A percentile compares a stretch with the other conserved stretches of the same genome.
phyloP scores from a whole-genome alignment of 2,329 filamentous ascomycete species.

The Ceratocystis cacaofunesta region DNA sequence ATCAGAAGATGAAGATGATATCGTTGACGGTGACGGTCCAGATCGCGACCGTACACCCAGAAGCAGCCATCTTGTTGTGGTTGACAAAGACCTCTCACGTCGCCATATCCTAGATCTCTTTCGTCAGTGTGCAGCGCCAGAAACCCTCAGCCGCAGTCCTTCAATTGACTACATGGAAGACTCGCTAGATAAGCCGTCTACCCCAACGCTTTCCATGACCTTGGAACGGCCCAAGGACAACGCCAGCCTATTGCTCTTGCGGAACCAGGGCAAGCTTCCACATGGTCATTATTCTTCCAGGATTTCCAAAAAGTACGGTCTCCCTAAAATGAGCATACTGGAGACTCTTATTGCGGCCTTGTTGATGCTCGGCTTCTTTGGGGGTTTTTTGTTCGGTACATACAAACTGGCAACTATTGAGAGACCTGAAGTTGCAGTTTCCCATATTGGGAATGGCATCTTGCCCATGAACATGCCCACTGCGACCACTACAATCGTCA shows the following conservation, averaged over 20 bases:
- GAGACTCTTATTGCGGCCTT: background rate
- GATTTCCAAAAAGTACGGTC: background rate
- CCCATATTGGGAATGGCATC: background rate
- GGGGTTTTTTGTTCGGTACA: background rate
- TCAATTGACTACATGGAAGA: slow-evolving; percentile 16
- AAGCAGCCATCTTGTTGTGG: background rate
- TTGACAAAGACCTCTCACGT: slow-evolving; percentile 7
- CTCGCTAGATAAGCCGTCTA: slow-evolving; percentile 15
- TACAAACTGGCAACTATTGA: background rate
- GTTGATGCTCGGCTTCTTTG: background rate
- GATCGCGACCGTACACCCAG: slow-evolving; percentile 4
- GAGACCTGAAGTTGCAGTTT: background rate
- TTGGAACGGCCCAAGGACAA: slow-evolving; percentile 7
- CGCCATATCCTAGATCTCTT: slow-evolving; percentile 1
- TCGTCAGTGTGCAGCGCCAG: background rate
- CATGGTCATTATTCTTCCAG: background rate
- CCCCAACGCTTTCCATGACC: slow-evolving; percentile 11
- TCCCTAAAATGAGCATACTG: background rate
- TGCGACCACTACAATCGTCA: slow-evolving; percentile 13
- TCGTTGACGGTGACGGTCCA: background rate
- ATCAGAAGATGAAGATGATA: slow-evolving; percentile 11
- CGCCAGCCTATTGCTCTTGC: background rate
- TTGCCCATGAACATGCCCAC: background rate
- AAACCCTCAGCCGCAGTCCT: slow-evolving; percentile 7
- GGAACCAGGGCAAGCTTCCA: background rate